Percentiles rank a stretch among this genome's conserved stretches.
Conservation (phyloP, 2,329 filamentous ascomycete species). For the Aureobasidium subglaciale region DNA sequence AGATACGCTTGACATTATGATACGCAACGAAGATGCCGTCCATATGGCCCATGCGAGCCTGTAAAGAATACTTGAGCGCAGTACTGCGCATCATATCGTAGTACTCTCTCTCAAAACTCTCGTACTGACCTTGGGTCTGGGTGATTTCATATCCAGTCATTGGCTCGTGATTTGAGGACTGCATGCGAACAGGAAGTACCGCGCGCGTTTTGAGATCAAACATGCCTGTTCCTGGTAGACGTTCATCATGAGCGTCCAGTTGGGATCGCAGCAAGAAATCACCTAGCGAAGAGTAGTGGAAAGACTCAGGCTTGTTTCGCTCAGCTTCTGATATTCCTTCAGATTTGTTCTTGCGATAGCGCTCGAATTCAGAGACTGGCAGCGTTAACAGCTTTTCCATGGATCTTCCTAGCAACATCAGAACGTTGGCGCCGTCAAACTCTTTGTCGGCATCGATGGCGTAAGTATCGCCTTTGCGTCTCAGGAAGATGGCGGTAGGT, state of each 20-base stretch:
- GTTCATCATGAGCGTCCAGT: conserved; percentile 78
- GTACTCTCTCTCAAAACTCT: conserved; percentile 92
- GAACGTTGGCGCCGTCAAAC: conserved; percentile 73
- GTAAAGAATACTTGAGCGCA: conserved; percentile 92
- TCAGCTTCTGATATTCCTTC: conserved; percentile 66
- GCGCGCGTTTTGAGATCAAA: conserved; percentile 96
- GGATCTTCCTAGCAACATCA: conserved; percentile 88
- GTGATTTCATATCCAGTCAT: conserved; percentile 85
- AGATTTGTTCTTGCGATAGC: conserved; percentile 64
- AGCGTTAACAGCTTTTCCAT: conserved; percentile 93
- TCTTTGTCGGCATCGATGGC: conserved; percentile 96
- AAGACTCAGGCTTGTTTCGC: conserved; percentile 66
- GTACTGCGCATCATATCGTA: conserved; percentile 94
- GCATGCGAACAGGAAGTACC: conserved; percentile 87
- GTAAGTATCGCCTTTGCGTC: conserved; percentile 77
- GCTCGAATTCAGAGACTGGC: conserved; percentile 74
- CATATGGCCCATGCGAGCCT: conserved; percentile 96
- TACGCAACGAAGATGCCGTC: conserved; percentile 96
- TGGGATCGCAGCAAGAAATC: conserved; percentile 94
- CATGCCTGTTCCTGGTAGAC: conserved; percentile 83
- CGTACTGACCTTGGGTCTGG: conserved; percentile 65
- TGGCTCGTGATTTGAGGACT: conserved; percentile 61
- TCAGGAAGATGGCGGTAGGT: conserved; percentile 74
- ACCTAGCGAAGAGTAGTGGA: conserved; percentile 77
- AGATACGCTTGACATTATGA: conserved; percentile 91